A percentile compares a stretch with the other conserved stretches of the same genome.
Conservation (phyloP, 192 early-diverging fungal genomes). For the Lunasporangiospora selenospora region DNA sequence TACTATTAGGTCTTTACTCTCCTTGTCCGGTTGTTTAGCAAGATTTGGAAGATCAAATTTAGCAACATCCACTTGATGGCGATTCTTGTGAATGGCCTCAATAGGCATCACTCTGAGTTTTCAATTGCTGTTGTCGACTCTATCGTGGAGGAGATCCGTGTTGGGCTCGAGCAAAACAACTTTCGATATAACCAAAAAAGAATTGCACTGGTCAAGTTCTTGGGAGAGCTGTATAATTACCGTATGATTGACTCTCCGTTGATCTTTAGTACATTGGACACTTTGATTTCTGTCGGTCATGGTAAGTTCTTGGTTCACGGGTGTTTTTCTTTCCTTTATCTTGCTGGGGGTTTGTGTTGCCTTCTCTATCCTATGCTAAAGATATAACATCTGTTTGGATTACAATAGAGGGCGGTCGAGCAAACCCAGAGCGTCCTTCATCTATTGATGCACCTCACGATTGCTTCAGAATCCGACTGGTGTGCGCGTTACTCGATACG, state of each 20-base stretch:
- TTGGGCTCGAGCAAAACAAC: constrained; percentile 92
- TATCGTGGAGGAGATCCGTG: constrained; percentile 84
- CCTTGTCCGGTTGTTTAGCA: constrained; percentile 81
- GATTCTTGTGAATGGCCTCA: constrained; percentile 78
- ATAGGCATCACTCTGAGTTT: constrained; percentile 86
- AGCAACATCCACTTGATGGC: constrained; percentile 86
- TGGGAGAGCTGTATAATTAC: constrained; percentile 94
- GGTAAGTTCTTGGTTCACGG: constrained; percentile 58
- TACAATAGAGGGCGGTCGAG: constrained; percentile 55
- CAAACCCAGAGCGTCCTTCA: constrained; percentile 62
- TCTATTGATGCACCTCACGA: constrained; percentile 83
- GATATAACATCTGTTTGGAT: not conserved
- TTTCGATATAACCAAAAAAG: constrained; percentile 94
- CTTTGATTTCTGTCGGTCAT: constrained; percentile 86
- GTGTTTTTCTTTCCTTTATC: no score
- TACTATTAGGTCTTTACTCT: constrained; percentile 60
- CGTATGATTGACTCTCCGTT: constrained; percentile 80
- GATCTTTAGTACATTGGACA: constrained; percentile 87
- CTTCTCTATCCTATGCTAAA: no score
- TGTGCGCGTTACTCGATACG: constrained; percentile 85
- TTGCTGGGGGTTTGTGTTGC: no score
- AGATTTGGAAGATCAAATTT: constrained; percentile 95
- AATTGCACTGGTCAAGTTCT: constrained; percentile 79
- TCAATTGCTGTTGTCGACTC: constrained; percentile 87
- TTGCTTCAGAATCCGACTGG: constrained; percentile 92